A percentile compares a stretch with the other conserved stretches of the same genome.
These are phyloP conservation scores for Eudorina sp. DNA, from an alignment of 139 green algal genomes.

Conservation along the genomic window DNA sequence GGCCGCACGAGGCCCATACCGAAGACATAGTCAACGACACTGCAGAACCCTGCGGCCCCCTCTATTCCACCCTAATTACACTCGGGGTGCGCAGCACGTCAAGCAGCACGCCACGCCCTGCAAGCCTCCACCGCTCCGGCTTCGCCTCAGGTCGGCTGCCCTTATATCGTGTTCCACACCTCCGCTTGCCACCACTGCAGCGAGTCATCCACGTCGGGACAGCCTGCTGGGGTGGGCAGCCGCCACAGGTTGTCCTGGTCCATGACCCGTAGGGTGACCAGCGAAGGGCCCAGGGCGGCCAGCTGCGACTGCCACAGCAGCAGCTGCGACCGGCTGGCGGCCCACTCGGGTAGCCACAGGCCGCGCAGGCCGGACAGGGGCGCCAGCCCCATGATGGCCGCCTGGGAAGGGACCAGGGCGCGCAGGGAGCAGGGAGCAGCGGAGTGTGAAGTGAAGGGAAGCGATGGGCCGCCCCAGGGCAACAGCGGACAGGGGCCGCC, in stretches of 20 bases:
- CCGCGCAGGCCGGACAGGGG: slow-evolving; percentile 2
- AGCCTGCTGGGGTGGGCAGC: slow-evolving; percentile 31
- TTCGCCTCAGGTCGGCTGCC: no score
- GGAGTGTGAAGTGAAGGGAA: no score
- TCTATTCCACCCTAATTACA: no score
- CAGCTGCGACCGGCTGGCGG: slow-evolving; percentile 14
- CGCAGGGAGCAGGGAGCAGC: no score
- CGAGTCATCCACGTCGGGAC: slow-evolving; percentile 39
- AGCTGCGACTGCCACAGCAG: slow-evolving; percentile 33
- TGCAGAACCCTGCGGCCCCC: no score
- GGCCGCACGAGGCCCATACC: no score
- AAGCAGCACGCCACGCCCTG: no score
- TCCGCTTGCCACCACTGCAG: slow-evolving; percentile 42
- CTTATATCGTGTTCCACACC: slow-evolving; percentile 38
- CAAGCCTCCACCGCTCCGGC: no score
- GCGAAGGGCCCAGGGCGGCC: neutral
- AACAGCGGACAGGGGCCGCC: no score
- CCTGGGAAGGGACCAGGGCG: neutral
- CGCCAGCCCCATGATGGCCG: neutral
- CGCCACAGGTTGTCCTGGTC: slow-evolving; percentile 39
- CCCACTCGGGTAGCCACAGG: slow-evolving; percentile 44
- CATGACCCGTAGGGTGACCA: slow-evolving; percentile 31
- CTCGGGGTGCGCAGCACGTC: no score
- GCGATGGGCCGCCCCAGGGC: no score
- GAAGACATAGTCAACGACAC: no score